Evolutionary conservation across 73 alveolate species (phyloP).

Genomic region (Paramecium caudatum): DNA sequence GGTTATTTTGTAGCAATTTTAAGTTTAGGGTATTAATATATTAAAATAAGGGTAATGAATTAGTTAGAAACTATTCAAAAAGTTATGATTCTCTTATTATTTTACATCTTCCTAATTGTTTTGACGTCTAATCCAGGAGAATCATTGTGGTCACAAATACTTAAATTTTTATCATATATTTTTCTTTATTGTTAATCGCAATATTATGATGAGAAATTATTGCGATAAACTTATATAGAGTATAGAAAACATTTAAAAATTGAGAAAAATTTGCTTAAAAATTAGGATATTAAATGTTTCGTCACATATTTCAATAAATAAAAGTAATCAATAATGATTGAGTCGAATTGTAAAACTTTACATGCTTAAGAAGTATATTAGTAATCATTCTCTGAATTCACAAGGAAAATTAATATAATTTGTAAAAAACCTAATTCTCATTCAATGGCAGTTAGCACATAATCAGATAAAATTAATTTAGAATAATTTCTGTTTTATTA

Average conservation of each 20-base stretch:
- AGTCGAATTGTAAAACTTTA: background rate
- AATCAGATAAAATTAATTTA: background rate
- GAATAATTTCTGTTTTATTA: background rate
- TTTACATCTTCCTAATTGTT: background rate
- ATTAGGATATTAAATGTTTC: conserved; percentile 14
- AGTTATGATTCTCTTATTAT: background rate
- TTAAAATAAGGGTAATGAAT: background rate
- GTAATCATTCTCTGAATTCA: background rate
- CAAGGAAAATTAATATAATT: background rate
- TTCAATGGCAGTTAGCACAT: background rate
- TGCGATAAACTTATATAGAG: background rate
- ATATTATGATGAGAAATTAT: background rate
- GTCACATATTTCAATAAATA: background rate
- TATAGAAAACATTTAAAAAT: conserved; percentile 25
- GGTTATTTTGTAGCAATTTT: conserved; percentile 5
- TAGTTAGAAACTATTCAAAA: background rate
- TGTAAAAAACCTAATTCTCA: background rate
- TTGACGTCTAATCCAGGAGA: background rate
- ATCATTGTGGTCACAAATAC: background rate
- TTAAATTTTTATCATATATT: background rate
- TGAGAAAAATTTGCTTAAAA: background rate
- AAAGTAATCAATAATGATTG: background rate
- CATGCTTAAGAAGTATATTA: background rate
- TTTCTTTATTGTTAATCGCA: background rate
- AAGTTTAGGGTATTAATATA: background rate